Evolutionary conservation across 805 yeast species (phyloP), one percentile per base, ranked within the genome.

Genomic region (Starmerella cellae): DNA sequence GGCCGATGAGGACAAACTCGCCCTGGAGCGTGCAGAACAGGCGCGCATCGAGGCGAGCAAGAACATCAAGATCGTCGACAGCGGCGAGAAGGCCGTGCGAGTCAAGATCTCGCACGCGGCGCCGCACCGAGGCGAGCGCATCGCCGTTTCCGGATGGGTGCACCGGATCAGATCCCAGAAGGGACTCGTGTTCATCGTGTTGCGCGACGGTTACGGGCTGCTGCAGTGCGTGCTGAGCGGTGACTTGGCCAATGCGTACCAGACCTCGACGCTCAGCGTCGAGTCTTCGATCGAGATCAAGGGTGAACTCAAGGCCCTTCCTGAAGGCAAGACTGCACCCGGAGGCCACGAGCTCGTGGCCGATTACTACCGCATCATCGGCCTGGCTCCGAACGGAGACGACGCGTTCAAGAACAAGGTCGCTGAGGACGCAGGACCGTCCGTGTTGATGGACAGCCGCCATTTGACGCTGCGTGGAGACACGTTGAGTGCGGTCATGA

Each of bases 401-500:
- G 97, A 87, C 34, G 77, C 97, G 4, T 80, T 91, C 71, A 75
- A 94, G 58, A 93, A 91, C 79, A 82, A 80, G 65, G 78, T 91
- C 45, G 88, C 81, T 61, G 97, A 91, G 66, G 77, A 75, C 53
- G 83, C 95, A 33, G 98, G 91, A 59, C 95, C 97, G 35, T 79
- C 95, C 2, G 66, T 88, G 49, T 70, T 93, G 60, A 69, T 91
- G 62, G 99, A 91, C 60, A 88, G 80, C 68, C 85, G 99, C 63
- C 98, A 91, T 64, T 73, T 91, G 61, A 70, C 94, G n/a, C 68
- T 91, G 53, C 80, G 99, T 67, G 99, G 99, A 57, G 99, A 91
- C 66, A 75, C 95, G 32, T 67, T 91, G 52, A 74, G 91, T 46
- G 79, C 91, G 16, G 94, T 91, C 28, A 79, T 91, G 91, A 83